Conservation (phyloP, 257 asterid genomes). For the Lavandula angustifolia region DNA sequence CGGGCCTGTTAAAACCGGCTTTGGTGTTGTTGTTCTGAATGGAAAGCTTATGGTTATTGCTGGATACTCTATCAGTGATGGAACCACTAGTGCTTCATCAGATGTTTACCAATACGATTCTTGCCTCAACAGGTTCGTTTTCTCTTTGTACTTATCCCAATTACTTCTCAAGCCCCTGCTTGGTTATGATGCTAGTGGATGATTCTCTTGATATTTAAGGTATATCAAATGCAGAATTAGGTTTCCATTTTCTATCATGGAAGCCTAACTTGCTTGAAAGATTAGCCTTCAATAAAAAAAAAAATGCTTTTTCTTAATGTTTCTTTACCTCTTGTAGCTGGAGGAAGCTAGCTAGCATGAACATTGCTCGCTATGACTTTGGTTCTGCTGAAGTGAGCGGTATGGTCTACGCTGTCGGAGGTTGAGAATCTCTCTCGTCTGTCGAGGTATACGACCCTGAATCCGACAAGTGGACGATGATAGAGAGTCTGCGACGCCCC, state of each 20-base stretch:
- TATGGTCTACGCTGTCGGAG: constrained; percentile 68
- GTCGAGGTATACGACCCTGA: constrained; percentile 79
- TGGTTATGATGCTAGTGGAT: not conserved
- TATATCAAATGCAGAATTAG: too few relatives aligned
- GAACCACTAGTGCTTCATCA: constrained; percentile 47
- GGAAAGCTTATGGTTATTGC: constrained; percentile 81
- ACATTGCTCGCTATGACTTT: constrained; percentile 74
- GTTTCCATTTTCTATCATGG: too few relatives aligned
- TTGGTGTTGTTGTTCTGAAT: constrained; percentile 58
- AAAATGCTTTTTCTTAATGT: not conserved
- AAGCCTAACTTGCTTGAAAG: too few relatives aligned
- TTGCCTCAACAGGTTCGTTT: constrained; percentile 70
- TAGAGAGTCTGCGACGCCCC: constrained; percentile 67
- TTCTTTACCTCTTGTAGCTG: constrained; percentile 46
- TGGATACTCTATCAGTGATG: constrained; percentile 52
- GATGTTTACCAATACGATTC: constrained; percentile 80
- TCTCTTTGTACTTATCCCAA: not conserved
- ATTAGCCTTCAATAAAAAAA: not conserved
- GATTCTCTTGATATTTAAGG: not conserved
- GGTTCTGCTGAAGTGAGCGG: constrained; percentile 85
- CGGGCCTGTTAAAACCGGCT: constrained; percentile 58
- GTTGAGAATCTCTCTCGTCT: constrained; percentile 66
- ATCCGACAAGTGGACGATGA: constrained; percentile 54
- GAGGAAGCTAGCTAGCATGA: constrained; percentile 77
- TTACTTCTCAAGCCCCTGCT: not conserved